Evolutionary conservation across 148 eudicot species (phyloP), one percentile per base, ranked within the genome.

Genomic region (Camellia granthamiana): DNA sequence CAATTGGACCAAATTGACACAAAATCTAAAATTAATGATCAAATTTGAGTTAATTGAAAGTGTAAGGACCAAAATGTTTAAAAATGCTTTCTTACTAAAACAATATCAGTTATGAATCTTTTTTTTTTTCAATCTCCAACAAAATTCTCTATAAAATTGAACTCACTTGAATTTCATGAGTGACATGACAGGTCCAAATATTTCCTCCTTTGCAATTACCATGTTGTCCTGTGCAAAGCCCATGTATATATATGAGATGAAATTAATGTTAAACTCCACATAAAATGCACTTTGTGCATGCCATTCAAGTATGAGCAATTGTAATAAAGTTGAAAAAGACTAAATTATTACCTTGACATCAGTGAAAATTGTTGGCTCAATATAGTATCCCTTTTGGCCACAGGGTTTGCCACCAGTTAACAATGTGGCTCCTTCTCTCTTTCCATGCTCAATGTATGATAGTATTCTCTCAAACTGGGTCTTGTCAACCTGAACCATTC

Each of bases 151-250:
- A 16, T 18, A n/a, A 4, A 19, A 11, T 43, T 56, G 68, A 63
- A 81, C 93, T 84, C 75, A 93, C 97, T 88, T 91, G 89, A 94
- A 94, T 75, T 91, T 92, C 90, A 94, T 82, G 72, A 94, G 72
- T 14, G 94, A 87, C 86, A 92, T 84, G 14, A 94, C 98, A 1
- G 98, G 98, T 9, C 98, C 98, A 62, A 94, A 94, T 66, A 94
- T 94, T 76, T 94, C 98, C 46, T 94, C 96, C 63, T 58, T 84
- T 11, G 97, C 97, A 10, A 94, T 94, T 30, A 69, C 16, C 98
- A 94, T 94, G 78, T 90, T 75, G 64, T 94, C 98, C 98, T 93
- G 81, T 52, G 38, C 0, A 49, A 62, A 3, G 41, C 10, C 46
- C 14, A 30, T 55, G 3, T 49, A 49, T 30, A 30, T 30, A 30